Percentiles rank a stretch among this genome's conserved stretches.
phyloP scores from a whole-genome alignment of 2,329 filamentous ascomycete species.

The Penicillium sp. region DNA sequence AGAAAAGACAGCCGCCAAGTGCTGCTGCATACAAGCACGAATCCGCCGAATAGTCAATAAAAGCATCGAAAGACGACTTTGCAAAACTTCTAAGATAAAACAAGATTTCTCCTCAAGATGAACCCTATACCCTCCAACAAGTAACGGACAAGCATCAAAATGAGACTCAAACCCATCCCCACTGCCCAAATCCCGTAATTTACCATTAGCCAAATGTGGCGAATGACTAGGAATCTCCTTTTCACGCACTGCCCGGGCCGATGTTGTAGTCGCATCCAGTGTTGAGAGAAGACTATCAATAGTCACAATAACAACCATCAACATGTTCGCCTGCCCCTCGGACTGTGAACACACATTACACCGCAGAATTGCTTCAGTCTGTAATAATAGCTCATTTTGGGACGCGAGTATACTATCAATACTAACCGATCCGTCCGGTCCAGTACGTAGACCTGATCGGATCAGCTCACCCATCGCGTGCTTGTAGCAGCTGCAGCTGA shows the following conservation, averaged over 20 bases:
- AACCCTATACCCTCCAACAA: conserved; percentile 28
- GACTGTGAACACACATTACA: conserved; percentile 28
- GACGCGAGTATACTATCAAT: conserved; percentile 30
- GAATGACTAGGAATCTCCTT: conserved; percentile 2
- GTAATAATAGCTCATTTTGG: conserved; percentile 29
- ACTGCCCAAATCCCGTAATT: background rate
- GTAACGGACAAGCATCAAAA: conserved; percentile 27
- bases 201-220: background rate
- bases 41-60: conserved; percentile 28
- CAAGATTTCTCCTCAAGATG: conserved; percentile 28
- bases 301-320: conserved; percentile 32
- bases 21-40: conserved; percentile 26
- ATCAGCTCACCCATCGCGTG: conserved; percentile 26
- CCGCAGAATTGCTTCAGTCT: conserved; percentile 30
- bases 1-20: conserved; percentile 18
- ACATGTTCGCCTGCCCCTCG: conserved; percentile 23
- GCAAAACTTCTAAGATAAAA: conserved; percentile 29
- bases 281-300: conserved; percentile 31
- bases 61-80: conserved; percentile 29
- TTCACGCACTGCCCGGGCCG: conserved; percentile 11
- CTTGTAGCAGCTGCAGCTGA: conserved; percentile 26
- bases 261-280: conserved; percentile 23
- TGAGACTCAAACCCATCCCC: conserved; percentile 16
- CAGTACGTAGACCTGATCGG: conserved; percentile 5
- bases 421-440: conserved; percentile 15